Evolutionary conservation across 805 yeast species (phyloP), one percentile per base, ranked within the genome.

Genomic region (Wickerhamomyces bisporus): DNA sequence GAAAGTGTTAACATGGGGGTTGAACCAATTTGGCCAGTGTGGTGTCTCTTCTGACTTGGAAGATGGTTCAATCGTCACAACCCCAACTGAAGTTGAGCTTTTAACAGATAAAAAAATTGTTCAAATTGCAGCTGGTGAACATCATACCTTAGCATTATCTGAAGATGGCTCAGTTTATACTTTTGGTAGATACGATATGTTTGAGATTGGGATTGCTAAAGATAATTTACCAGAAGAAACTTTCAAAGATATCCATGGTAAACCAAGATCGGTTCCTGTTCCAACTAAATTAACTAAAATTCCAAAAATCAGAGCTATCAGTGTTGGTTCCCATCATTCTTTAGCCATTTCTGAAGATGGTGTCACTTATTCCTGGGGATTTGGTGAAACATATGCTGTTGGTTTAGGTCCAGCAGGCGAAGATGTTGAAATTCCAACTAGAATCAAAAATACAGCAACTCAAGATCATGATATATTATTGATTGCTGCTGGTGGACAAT

Each of bases 401-500:
- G 99, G 99, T 11, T 79, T 88, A 42, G 98, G 98, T 7, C 89
- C 88, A 15, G 68, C 70, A 6, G 80, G 85, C 26, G 96, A 86
- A 33, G 98, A 93, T 58, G 83, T 87, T 38, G 94, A 79, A 37
- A 67, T 68, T 16, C 99, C 98, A 31, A 85, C 96, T 1, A 76
- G 91, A 60, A 86, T 93, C 52, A 78, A 80, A 49, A 93, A 94
- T 60, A 93, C 98, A 4, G 99, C 99, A 3, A 88, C 97, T 1
- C 83, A 79, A 52, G 76, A 75, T 39, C 81, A 85, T 39, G 75
- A 81, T 45, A 86, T 93, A 49, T 57, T 68, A 31, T 47, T 77
- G 32, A 74, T 85, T 45, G 89, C 95, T n/a, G 93, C 93, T 33
- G 99, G 99, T 44, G 99, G 98, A 17, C 98, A 93, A 64, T 93